Percentiles rank a stretch among this genome's conserved stretches.
Evolutionary conservation across 2,329 filamentous ascomycete genomes (phyloP).

Genomic region (Colletotrichum chrysophilum): DNA sequence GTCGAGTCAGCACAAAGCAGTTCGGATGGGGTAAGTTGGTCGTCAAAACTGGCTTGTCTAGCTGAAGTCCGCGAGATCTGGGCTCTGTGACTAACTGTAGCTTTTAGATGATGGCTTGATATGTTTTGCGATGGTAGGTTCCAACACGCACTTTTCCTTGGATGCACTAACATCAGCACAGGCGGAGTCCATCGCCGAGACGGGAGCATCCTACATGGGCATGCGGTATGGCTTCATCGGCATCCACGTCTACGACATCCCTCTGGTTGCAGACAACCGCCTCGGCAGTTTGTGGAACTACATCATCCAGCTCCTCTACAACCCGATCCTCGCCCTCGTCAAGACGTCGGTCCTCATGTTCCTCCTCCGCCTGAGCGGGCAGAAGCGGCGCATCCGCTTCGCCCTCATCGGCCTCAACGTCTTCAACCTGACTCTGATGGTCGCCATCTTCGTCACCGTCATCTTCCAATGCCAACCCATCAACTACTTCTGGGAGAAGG

Average conservation of each 20-base stretch:
- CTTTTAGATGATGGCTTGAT: slow-evolving; percentile 11
- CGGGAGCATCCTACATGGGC: slow-evolving; percentile 8
- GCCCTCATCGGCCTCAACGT: slow-evolving; percentile 34
- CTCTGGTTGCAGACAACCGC: neutral
- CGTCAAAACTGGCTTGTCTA: neutral
- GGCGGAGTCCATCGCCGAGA: slow-evolving; percentile 15
- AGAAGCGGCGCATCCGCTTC: slow-evolving; percentile 31
- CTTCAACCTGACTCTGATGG: slow-evolving; percentile 38
- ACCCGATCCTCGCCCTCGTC: slow-evolving; percentile 38
- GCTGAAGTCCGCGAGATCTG: neutral
- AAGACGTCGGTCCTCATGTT: slow-evolving; percentile 39
- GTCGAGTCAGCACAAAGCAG: slow-evolving; percentile 12
- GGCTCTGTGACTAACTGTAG: neutral
- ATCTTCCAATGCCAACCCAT: slow-evolving; percentile 47
- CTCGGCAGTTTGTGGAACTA: slow-evolving; percentile 31
- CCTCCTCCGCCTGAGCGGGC: slow-evolving; percentile 35
- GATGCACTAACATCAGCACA: neutral
- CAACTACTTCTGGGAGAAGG: slow-evolving; percentile 36
- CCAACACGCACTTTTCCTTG: no score
- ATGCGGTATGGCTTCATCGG: slow-evolving; percentile 15
- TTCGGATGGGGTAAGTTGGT: slow-evolving; percentile 13
- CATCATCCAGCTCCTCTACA: slow-evolving; percentile 38
- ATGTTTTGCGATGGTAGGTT: slow-evolving; percentile 13
- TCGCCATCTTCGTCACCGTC: slow-evolving; percentile 40
- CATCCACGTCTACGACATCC: slow-evolving; percentile 12